A percentile compares a stretch with the other conserved stretches of the same genome.
phyloP scores from a whole-genome alignment of 2,329 filamentous ascomycete genomes.

The Diaporthe batatas region DNA sequence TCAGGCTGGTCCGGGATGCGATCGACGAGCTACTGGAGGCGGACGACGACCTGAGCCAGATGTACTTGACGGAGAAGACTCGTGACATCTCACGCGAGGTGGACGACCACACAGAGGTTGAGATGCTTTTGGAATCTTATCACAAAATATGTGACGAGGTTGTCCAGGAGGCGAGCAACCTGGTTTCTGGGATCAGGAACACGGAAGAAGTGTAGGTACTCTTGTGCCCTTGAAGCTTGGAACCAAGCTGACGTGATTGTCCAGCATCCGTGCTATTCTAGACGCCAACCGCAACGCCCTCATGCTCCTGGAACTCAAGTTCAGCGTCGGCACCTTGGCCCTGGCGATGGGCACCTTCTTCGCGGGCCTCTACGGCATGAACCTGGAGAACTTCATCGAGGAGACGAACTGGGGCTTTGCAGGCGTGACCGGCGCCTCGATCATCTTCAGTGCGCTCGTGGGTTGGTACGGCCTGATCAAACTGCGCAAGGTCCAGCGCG shows the following conservation, averaged over 20 bases:
- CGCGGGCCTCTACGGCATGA: slow-evolving; percentile 99
- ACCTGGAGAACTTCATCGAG: slow-evolving; percentile 98
- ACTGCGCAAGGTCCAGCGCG: slow-evolving; percentile 86
- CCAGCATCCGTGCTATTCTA: slow-evolving; percentile 92
- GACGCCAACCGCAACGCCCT: slow-evolving; percentile 98
- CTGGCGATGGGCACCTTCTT: slow-evolving; percentile 94
- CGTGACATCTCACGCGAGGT: slow-evolving; percentile 79
- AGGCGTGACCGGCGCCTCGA: slow-evolving; percentile 78
- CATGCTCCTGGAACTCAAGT: slow-evolving; percentile 97
- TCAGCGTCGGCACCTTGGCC: slow-evolving; percentile 95
- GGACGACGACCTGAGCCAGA: slow-evolving; percentile 92
- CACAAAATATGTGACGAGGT: slow-evolving; percentile 99
- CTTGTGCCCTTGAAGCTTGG: slow-evolving; percentile 1
- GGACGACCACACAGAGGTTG: slow-evolving; percentile 94
- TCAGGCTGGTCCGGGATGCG: slow-evolving; percentile 90
- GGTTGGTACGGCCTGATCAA: slow-evolving; percentile 87
- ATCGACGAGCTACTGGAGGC: slow-evolving; percentile 96
- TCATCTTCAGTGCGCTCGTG: slow-evolving; percentile 80
- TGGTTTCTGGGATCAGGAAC: slow-evolving; percentile 95
- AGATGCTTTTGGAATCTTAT: slow-evolving; percentile 96
- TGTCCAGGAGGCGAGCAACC: slow-evolving; percentile 91
- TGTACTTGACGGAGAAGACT: slow-evolving; percentile 94
- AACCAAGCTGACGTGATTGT: slow-evolving; percentile 45
- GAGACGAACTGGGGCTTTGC: slow-evolving; percentile 90
- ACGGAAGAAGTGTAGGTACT: slow-evolving; percentile 92